phyloP scores from a whole-genome alignment of 176 grass and related monocot genomes.

The Sorghum bicolor region DNA sequence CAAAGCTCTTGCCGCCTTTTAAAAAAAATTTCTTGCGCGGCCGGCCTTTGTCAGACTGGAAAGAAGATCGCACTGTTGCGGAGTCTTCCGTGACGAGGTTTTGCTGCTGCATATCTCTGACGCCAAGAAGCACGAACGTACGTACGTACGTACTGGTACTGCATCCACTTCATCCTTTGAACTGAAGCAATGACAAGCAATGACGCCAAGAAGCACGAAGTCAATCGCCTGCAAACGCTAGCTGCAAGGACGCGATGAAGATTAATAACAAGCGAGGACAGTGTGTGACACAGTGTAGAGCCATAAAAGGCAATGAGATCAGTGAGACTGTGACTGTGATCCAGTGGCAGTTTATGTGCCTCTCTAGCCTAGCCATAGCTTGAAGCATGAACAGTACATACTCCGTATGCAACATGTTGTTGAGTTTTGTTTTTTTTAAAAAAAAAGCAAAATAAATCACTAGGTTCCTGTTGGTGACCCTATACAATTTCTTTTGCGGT shows the following conservation, averaged over 20 bases:
- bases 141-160: neutral
- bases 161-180: neutral
- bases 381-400: neutral
- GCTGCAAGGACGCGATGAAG: neutral
- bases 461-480: no score
- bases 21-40: no score
- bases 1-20: no score
- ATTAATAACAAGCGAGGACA: neutral
- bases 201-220: no score
- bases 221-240: neutral
- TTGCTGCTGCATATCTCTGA: neutral
- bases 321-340: neutral
- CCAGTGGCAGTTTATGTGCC: neutral
- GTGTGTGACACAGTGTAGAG: no score
- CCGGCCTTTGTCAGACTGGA: constrained; percentile 3
- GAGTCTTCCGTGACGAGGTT: neutral
- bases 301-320: neutral
- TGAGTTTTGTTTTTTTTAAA: no score
- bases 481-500: no score
- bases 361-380: neutral
- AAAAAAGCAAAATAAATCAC: no score
- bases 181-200: neutral
- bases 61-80: neutral
- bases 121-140: neutral
- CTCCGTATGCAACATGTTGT: no score